phyloP scores from a whole-genome alignment of 495 filamentous ascomycete genomes.

The Aspergillus cristatus region DNA sequence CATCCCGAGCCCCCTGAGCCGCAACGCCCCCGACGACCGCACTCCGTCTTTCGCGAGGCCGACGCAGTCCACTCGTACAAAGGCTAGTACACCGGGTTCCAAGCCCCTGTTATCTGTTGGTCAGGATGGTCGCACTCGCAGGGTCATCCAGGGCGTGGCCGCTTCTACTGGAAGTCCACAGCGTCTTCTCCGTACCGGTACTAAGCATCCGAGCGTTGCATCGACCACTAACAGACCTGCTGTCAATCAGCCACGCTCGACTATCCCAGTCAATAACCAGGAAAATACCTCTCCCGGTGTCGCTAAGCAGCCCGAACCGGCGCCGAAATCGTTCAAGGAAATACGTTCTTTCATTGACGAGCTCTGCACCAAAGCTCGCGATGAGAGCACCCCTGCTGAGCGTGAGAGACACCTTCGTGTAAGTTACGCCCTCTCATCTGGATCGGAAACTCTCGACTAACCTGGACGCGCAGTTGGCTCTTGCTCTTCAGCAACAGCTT shows the following conservation, averaged over 20 bases:
- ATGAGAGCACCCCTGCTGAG: slow-evolving; percentile 2
- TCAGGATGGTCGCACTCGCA: slow-evolving; percentile 2
- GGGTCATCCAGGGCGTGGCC: slow-evolving; percentile 2
- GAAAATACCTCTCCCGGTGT: not conserved
- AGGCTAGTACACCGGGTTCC: not conserved
- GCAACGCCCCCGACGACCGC: not conserved
- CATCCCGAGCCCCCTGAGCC: not conserved
- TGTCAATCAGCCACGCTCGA: too few relatives aligned
- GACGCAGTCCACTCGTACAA: slow-evolving; percentile 11
- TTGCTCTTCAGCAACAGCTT: slow-evolving; percentile 10
- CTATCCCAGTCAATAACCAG: not conserved
- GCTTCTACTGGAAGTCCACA: slow-evolving; percentile 11
- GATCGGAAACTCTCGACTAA: not conserved
- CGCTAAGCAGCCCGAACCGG: not conserved
- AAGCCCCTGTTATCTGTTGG: not conserved
- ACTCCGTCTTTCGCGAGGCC: slow-evolving; percentile 10
- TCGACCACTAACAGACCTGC: too few relatives aligned
- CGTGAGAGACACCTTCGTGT: slow-evolving; percentile 12
- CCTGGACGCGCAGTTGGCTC: slow-evolving; percentile 6
- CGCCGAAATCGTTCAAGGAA: slow-evolving; percentile 1
- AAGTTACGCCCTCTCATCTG: slow-evolving; percentile 1
- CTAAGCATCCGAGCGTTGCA: too few relatives aligned
- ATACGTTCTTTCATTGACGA: slow-evolving; percentile 4
- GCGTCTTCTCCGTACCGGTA: not conserved
- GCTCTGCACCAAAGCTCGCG: slow-evolving; percentile 6